Evolutionary conservation across 2,329 filamentous ascomycete genomes (phyloP).

Genomic region (Microsporum canis): DNA sequence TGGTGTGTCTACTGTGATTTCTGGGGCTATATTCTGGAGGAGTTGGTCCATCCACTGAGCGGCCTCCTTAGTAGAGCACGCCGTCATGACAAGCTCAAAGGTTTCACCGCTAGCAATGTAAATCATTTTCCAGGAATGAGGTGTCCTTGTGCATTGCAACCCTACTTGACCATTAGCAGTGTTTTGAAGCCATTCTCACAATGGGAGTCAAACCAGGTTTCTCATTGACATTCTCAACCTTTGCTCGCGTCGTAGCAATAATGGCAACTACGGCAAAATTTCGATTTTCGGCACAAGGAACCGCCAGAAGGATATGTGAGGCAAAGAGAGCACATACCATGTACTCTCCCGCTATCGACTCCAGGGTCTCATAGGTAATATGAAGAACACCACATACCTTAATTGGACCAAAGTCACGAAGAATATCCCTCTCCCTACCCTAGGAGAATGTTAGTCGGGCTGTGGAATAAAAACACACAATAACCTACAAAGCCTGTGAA

Average conservation of each 20-base stretch:
- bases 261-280: constrained; percentile 65
- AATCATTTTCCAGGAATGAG: constrained; percentile 82
- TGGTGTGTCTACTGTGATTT: constrained; percentile 25
- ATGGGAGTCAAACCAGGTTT: constrained; percentile 22
- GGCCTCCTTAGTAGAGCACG: constrained; percentile 71
- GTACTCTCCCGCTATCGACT: constrained; percentile 62
- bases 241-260: constrained; percentile 36
- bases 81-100: constrained; percentile 77
- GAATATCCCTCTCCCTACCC: constrained; percentile 40
- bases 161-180: constrained; percentile 40
- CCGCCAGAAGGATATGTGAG: constrained; percentile 65
- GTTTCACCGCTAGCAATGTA: constrained; percentile 68
- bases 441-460: neutral
- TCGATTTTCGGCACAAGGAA: constrained; percentile 50
- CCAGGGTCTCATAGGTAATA: constrained; percentile 64
- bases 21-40: constrained; percentile 39
- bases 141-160: constrained; percentile 73
- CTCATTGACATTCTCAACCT: constrained; percentile 26
- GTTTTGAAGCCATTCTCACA: neutral
- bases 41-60: constrained; percentile 66
- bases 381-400: constrained; percentile 73
- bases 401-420: constrained; percentile 69
- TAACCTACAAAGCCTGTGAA: constrained; percentile 57
- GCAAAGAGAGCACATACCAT: constrained; percentile 78
- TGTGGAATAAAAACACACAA: neutral